phyloP scores from a whole-genome alignment of 2,329 filamentous ascomycete species.

The Neurospora sp. region DNA sequence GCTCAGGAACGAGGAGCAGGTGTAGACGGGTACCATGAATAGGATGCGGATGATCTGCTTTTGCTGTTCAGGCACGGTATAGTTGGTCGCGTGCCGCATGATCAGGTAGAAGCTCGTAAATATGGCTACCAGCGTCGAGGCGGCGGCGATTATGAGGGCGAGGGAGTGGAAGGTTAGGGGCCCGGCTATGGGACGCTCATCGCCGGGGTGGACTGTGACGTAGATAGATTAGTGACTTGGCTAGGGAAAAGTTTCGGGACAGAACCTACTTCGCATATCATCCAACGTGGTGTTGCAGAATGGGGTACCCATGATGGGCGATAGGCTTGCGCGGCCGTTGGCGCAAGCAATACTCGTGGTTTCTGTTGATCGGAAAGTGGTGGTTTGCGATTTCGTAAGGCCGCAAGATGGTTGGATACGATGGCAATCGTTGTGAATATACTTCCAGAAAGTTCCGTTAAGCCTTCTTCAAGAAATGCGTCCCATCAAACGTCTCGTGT shows the following conservation, averaged over 20 bases:
- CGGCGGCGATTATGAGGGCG: conserved; percentile 40
- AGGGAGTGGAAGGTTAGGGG: conserved; percentile 44
- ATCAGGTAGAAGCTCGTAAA: conserved; percentile 45
- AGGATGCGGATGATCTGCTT: conserved; percentile 75
- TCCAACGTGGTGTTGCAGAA: conserved; percentile 33
- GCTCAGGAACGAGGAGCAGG: conserved; percentile 62
- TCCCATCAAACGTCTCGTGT: not conserved
- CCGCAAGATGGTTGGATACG: not conserved
- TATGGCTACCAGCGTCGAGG: conserved; percentile 39
- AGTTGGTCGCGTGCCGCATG: conserved; percentile 48
- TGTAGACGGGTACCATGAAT: conserved; percentile 79
- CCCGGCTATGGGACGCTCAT: conserved; percentile 37
- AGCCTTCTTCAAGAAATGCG: not conserved
- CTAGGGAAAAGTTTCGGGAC: not conserved
- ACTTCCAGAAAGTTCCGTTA: not conserved
- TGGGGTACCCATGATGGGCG: not conserved
- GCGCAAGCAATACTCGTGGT: not conserved
- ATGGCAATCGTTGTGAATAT: not conserved
- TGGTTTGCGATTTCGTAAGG: not conserved
- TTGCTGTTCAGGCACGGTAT: conserved; percentile 50
- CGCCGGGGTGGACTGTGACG: conserved; percentile 29
- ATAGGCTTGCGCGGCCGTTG: not conserved
- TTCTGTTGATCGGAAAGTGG: not conserved
- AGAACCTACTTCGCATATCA: conserved; percentile 30
- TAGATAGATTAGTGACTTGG: not conserved